Evolutionary conservation across 495 filamentous ascomycete species (phyloP).

Genomic region (Thozetella sp.): DNA sequence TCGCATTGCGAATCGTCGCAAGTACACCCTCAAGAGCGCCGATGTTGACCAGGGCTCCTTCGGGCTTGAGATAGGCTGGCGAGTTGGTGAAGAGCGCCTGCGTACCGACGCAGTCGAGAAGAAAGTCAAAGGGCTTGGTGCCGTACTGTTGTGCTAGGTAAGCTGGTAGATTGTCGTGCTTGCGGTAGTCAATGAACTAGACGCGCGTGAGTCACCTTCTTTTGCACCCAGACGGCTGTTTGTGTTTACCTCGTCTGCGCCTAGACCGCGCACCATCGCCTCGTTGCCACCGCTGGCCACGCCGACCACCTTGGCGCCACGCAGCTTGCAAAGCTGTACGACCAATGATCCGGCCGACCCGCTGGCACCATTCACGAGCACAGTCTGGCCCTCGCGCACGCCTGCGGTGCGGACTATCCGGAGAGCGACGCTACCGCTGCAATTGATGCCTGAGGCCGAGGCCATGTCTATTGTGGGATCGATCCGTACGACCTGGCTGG

Average conservation of each 20-base stretch:
- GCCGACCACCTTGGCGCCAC: background rate
- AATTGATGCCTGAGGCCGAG: background rate
- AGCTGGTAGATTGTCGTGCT: background rate
- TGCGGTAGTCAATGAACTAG: background rate
- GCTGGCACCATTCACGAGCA: background rate
- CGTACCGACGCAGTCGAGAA: background rate
- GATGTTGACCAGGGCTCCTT: background rate
- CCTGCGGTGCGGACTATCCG: background rate
- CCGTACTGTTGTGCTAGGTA: background rate
- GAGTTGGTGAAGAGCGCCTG: conserved; percentile 2
- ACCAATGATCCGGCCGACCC: background rate
- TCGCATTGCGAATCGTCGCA: background rate
- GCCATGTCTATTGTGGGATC: background rate
- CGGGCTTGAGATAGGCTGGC: background rate
- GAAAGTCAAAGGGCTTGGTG: background rate
- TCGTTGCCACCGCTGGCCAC: background rate
- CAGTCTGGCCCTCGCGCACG: background rate
- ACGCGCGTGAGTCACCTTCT: background rate
- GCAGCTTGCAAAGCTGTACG: background rate
- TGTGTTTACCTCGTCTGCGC: background rate
- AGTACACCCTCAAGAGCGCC: background rate
- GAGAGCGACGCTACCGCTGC: background rate
- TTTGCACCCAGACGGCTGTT: background rate
- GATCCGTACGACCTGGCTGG: background rate
- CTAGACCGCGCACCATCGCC: background rate